Evolutionary conservation across 192 early-diverging fungal genomes (phyloP).

Genomic region (Backusella tarrabulga): DNA sequence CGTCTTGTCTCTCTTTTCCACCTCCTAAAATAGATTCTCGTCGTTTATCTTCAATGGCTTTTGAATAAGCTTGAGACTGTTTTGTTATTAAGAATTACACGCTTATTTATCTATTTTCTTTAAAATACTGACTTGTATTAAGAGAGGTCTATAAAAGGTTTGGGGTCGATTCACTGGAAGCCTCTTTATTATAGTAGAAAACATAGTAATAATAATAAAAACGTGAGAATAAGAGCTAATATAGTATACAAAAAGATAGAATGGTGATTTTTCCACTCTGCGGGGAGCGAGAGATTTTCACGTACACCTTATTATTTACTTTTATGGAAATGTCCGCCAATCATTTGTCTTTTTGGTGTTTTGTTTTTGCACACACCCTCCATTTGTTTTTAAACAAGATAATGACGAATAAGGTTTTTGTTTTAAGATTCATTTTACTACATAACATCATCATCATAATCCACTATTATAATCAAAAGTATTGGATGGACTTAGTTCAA

Average conservation of each 20-base stretch:
- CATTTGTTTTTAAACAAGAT: not conserved
- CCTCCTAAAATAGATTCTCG: constrained; percentile 75
- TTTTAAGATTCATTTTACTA: not conserved
- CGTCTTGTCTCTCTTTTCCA: constrained; percentile 72
- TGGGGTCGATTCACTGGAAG: not conserved
- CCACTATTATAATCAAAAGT: not conserved
- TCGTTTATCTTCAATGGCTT: constrained; percentile 62
- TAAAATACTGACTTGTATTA: not conserved
- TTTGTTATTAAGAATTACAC: not conserved
- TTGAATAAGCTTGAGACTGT: not conserved
- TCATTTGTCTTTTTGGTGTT: not conserved
- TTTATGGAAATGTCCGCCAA: not conserved
- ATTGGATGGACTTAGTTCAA: not conserved
- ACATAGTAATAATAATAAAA: not conserved
- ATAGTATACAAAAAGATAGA: too few species aligned
- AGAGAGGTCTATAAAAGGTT: not conserved
- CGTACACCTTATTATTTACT: too few species aligned
- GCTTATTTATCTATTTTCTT: not conserved
- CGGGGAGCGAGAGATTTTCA: too few species aligned
- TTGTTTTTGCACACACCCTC: not conserved
- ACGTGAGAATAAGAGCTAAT: not conserved
- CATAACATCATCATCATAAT: not conserved
- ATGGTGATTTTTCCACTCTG: too few species aligned
- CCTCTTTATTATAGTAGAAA: not conserved
- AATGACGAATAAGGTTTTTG: not conserved